Percentiles rank a stretch among this genome's conserved stretches.
These are phyloP conservation scores for Babesia caballi DNA, from an alignment of 169 alveolate genomes.

Conservation along the genomic window DNA sequence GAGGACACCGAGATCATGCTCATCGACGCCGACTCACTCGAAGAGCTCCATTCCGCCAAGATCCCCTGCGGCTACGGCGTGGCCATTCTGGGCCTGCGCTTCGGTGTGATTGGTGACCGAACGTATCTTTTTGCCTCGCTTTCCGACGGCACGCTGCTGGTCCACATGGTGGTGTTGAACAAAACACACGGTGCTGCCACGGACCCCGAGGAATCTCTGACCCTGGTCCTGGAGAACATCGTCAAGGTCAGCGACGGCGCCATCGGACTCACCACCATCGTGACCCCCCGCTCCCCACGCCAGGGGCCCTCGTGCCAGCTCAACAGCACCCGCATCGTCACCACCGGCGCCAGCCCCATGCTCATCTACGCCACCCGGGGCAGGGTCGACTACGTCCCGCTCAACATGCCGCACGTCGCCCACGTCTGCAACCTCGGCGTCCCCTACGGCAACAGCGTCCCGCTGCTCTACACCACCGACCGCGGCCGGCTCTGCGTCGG, in stretches of 20 bases:
- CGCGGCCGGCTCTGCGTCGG: constrained; percentile 20
- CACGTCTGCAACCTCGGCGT: not conserved
- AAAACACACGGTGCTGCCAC: not conserved
- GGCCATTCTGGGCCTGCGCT: constrained; percentile 9
- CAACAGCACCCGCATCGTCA: not conserved
- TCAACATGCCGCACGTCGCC: constrained; percentile 17
- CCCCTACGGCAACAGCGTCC: not conserved
- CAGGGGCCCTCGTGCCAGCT: constrained; percentile 7
- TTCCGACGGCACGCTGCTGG: constrained; percentile 50
- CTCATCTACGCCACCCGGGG: constrained; percentile 34
- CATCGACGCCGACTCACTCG: not conserved
- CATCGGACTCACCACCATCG: constrained; percentile 6
- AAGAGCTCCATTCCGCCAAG: constrained; percentile 2
- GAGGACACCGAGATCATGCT: constrained; percentile 16
- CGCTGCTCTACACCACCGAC: constrained; percentile 5
- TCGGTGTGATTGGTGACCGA: constrained; percentile 17
- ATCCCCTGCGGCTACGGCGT: constrained; percentile 22
- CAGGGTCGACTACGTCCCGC: constrained; percentile 25
- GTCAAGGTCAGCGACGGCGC: constrained; percentile 22
- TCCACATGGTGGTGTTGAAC: not conserved
- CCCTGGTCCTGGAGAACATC: not conserved
- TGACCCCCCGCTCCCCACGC: not conserved
- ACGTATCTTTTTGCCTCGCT: constrained; percentile 35
- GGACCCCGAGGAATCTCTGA: not conserved
- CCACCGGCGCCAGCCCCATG: constrained; percentile 46